Conservation (phyloP, 192 early-diverging fungal genomes). For the Backusella parvicylindrica region DNA sequence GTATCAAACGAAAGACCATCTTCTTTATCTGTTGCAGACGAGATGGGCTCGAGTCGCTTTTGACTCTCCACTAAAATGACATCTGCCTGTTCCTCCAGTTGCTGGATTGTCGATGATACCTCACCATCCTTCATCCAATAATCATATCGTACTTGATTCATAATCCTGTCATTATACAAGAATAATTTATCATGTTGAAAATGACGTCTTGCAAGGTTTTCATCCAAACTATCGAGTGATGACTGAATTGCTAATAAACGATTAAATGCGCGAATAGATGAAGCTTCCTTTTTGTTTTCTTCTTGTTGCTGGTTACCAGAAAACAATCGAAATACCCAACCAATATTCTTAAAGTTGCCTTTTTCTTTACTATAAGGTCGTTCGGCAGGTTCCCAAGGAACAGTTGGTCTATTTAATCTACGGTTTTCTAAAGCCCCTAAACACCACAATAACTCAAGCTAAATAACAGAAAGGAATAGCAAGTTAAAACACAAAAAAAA, state of each 20-base stretch:
- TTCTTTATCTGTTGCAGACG: neutral
- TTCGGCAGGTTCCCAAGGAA: constrained; percentile 56
- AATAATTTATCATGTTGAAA: constrained; percentile 47
- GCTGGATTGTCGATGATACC: constrained; percentile 36
- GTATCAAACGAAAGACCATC: neutral
- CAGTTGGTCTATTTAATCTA: constrained; percentile 40
- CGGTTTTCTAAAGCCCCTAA: constrained; percentile 52
- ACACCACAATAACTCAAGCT: constrained; percentile 57
- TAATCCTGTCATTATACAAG: constrained; percentile 45
- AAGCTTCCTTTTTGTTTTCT: constrained; percentile 52
- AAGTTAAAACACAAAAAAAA: neutral
- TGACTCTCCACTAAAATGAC: constrained; percentile 8
- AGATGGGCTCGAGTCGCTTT: constrained; percentile 9
- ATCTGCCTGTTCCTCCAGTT: constrained; percentile 27
- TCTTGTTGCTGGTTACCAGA: constrained; percentile 59
- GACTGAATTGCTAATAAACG: constrained; percentile 59
- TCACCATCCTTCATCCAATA: constrained; percentile 52
- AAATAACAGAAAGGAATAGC: constrained; percentile 2
- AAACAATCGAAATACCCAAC: constrained; percentile 61
- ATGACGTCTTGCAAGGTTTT: constrained; percentile 45
- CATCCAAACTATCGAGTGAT: constrained; percentile 56
- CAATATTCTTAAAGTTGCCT: constrained; percentile 50
- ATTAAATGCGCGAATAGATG: constrained; percentile 55
- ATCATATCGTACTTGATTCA: constrained; percentile 45
- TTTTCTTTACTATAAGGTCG: constrained; percentile 41